Conservation (phyloP, 139 green algal species). For the Ettlia oleoabundans region DNA sequence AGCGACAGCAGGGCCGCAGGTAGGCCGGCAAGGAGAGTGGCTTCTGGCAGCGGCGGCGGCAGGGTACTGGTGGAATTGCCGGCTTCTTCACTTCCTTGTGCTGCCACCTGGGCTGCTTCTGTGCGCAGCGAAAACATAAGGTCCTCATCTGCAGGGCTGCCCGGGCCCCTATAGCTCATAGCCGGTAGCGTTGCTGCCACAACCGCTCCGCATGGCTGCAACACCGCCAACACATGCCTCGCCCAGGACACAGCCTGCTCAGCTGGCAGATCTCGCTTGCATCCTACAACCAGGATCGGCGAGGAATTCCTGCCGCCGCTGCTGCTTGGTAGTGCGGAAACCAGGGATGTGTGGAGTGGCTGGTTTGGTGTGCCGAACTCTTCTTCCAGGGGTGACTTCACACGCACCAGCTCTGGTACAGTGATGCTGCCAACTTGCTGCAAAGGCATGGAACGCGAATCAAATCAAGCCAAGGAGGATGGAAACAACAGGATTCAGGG, state of each 20-base stretch:
- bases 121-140: conserved; percentile 29
- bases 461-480: no score
- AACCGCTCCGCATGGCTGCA: neutral
- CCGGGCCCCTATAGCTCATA: conserved; percentile 43
- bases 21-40: conserved; percentile 28
- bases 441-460: no score
- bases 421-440: conserved; percentile 17
- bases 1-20: conserved; percentile 32
- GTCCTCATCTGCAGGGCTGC: conserved; percentile 36
- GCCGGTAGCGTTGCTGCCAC: conserved; percentile 19
- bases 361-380: conserved; percentile 9
- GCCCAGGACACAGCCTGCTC: conserved; percentile 38
- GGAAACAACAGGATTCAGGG: no score
- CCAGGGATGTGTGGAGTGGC: conserved; percentile 28
- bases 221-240: neutral
- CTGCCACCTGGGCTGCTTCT: neutral
- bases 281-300: neutral
- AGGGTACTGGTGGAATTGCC: neutral
- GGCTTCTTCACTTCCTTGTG: neutral
- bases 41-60: conserved; percentile 22
- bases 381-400: conserved; percentile 22
- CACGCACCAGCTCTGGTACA: conserved; percentile 28
- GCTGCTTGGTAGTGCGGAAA: no score
- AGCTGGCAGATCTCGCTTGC: neutral
- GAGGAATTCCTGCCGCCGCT: no score